Evolutionary conservation across 2,329 filamentous ascomycete species (phyloP), one percentile per base, ranked within the genome.

Genomic region (Calonectria leucothoes): DNA sequence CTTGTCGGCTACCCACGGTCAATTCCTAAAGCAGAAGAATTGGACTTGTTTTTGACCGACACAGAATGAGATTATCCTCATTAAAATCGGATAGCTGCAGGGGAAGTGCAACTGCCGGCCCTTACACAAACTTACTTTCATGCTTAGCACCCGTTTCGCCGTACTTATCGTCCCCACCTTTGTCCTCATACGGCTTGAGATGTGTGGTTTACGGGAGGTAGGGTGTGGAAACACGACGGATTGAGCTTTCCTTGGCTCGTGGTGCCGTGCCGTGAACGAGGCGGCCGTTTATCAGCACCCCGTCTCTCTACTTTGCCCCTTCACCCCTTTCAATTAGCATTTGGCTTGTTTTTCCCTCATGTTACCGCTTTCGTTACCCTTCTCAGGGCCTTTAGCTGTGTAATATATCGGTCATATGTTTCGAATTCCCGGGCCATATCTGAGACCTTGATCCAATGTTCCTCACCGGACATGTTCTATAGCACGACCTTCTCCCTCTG

Each of bases 1-100:
- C 8, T 25, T 20, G 14, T 2, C 2, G 0, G 17, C 23, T n/a
- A 27, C 55, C 33, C 55, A 61, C 35, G 20, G 27, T 37, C 39
- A 27, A 39, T 25, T 25, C n/a, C 55, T 6, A 61, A 61, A 39
- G 6, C 55, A 61, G 55, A 20, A 61, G 6, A 37, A 27, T 27
- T 4, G 27, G 33, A 14, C n/a, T 12, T 15, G 49, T 55, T 71
- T 48, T 55, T 33, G 31, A 74, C 59, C 61, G 66, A 29, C 59
- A 67, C 71, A 82, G 82, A 84, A 83, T 83, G 82, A 85, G 82
- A 78, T 76, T 80, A 77, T 83, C 82, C 77, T 82, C 81, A 82
- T 83, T 78, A 80, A 79, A 82, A 76, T 76, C 78, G 83, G 84
- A 80, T 78, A 69, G 75, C 75, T 76, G 76, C 82, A 83, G 80